A percentile compares a stretch with the other conserved stretches of the same genome.
These are phyloP conservation scores for Niebla homalea DNA, from an alignment of 495 filamentous ascomycete species.

Conservation along the genomic window DNA sequence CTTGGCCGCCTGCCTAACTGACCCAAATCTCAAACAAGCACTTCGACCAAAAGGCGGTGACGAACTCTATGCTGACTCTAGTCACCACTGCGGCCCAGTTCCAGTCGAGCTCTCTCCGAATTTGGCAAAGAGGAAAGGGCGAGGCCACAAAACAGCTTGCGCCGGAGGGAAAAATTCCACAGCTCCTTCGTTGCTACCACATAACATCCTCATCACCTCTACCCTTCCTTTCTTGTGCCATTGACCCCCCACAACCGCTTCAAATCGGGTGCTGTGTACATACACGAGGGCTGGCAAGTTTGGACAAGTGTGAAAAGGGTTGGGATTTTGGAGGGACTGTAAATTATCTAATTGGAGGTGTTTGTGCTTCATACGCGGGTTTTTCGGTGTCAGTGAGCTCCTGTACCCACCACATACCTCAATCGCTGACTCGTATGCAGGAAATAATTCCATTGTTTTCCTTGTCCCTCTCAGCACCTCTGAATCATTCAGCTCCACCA, in stretches of 20 bases:
- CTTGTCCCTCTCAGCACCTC: too few relatives aligned
- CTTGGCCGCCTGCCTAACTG: neutral
- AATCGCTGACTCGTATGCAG: too few relatives aligned
- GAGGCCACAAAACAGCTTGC: neutral
- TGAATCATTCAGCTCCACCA: too few relatives aligned
- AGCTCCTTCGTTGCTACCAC: neutral
- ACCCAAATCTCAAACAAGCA: neutral
- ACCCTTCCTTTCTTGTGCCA: neutral
- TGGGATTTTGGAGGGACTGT: neutral
- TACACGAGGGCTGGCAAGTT: neutral
- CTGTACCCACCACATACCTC: too few relatives aligned
- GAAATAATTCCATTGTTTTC: too few relatives aligned
- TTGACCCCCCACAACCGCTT: neutral
- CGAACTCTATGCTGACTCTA: slow-evolving; percentile 5
- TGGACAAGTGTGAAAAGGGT: neutral
- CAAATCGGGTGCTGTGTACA: neutral
- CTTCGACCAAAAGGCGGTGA: slow-evolving; percentile 9
- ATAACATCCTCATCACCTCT: neutral
- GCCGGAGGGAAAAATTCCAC: neutral
- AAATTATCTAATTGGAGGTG: slow-evolving; percentile 4
- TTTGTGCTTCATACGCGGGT: neutral
- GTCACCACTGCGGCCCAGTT: neutral
- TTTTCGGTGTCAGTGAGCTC: too few relatives aligned
- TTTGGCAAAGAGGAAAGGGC: neutral
- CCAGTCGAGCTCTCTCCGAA: neutral